Conservation (phyloP, 306 rosid genomes). For the Oxytropis ochrocephala region DNA sequence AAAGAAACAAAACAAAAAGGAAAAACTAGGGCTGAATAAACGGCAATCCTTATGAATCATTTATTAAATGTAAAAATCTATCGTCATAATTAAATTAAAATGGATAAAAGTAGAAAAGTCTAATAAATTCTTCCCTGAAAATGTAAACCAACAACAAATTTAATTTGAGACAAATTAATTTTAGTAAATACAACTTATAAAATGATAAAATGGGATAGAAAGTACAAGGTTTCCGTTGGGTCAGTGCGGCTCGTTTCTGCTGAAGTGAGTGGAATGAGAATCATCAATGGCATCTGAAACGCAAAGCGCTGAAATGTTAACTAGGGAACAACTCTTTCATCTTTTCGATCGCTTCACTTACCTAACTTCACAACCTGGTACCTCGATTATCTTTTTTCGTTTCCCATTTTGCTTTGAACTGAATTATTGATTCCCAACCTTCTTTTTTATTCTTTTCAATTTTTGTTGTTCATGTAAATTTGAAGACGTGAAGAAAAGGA, state of each 20-base stretch:
- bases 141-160: no score
- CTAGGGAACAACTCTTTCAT: constrained; percentile 56
- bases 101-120: no score
- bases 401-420: neutral
- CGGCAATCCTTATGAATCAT: no score
- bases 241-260: neutral
- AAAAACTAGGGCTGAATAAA: no score
- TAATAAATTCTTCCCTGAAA: no score
- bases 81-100: no score
- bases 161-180: no score
- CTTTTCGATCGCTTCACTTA: constrained; percentile 57
- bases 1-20: no score
- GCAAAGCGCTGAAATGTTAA: constrained; percentile 34
- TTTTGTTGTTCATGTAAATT: neutral
- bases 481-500: constrained; percentile 70
- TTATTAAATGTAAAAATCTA: no score
- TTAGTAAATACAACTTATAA: no score
- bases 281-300: constrained; percentile 20
- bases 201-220: no score
- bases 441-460: neutral
- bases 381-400: neutral
- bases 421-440: neutral
- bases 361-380: constrained; percentile 71
- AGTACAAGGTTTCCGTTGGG: no score
- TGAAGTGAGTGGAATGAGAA: neutral